phyloP scores from a whole-genome alignment of 192 early-diverging fungal species.

The Coemansia sp. region DNA sequence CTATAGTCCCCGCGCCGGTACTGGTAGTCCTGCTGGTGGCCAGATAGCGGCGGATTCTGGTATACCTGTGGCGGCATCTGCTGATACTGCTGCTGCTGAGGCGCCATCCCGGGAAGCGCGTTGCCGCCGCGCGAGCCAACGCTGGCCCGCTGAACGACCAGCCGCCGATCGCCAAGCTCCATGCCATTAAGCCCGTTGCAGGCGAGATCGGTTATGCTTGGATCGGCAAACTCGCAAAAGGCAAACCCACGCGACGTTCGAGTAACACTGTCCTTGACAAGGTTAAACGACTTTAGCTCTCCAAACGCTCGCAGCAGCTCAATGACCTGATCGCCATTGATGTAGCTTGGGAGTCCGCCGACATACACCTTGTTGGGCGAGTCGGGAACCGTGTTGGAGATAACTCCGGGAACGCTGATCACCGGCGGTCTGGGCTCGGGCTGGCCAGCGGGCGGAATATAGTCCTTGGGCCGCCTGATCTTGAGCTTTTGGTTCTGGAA shows the following conservation, averaged over 20 bases:
- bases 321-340: constrained; percentile 92
- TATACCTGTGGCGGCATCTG: too few relatives aligned
- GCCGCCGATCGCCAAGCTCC: constrained; percentile 90
- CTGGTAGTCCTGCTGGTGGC: constrained; percentile 23
- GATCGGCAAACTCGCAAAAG: constrained; percentile 95
- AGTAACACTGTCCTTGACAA: constrained; percentile 83
- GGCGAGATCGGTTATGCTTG: constrained; percentile 87
- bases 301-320: constrained; percentile 96
- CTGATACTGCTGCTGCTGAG: constrained; percentile 2
- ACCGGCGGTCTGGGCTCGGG: constrained; percentile 64
- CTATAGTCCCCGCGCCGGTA: not conserved
- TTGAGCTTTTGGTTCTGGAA: constrained; percentile 84
- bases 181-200: constrained; percentile 96
- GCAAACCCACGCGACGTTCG: constrained; percentile 89
- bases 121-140: constrained; percentile 68
- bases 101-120: not conserved
- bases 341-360: constrained; percentile 86
- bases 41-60: constrained; percentile 2
- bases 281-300: constrained; percentile 87
- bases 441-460: constrained; percentile 62
- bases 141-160: constrained; percentile 94
- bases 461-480: constrained; percentile 96
- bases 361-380: constrained; percentile 94
- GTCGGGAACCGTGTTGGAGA: constrained; percentile 92
- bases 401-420: constrained; percentile 72